phyloP scores from a whole-genome alignment of 2,329 filamentous ascomycete genomes.

The Colletotrichum tamarilloi region DNA sequence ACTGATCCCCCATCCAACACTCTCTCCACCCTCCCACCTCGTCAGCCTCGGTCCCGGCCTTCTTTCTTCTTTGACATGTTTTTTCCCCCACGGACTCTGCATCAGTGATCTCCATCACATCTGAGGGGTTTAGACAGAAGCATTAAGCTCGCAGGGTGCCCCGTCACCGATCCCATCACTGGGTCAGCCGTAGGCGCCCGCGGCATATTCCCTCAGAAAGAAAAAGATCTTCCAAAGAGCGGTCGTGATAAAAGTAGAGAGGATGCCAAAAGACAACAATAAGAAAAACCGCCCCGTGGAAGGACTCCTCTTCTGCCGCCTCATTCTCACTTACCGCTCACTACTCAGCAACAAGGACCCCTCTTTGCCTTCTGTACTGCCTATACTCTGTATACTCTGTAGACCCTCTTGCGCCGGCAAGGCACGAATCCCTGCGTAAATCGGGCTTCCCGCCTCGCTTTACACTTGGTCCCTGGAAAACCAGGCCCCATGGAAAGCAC shows the following conservation, averaged over 20 bases:
- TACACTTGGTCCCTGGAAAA: neutral
- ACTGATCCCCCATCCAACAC: constrained; percentile 1
- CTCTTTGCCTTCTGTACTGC: neutral
- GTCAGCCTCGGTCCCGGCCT: constrained; percentile 16
- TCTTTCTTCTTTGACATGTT: neutral
- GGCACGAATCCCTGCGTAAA: constrained; percentile 30
- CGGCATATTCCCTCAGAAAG: neutral
- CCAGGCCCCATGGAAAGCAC: constrained; percentile 17
- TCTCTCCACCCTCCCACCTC: neutral
- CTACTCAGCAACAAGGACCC: neutral
- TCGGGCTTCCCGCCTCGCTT: constrained; percentile 29
- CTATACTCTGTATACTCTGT: neutral
- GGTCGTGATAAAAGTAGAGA: neutral
- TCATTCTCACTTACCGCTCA: neutral
- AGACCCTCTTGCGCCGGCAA: neutral
- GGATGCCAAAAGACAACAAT: too few relatives aligned
- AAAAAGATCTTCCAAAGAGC: neutral
- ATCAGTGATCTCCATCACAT: neutral
- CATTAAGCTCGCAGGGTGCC: neutral
- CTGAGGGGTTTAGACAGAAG: neutral
- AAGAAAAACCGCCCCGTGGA: too few relatives aligned
- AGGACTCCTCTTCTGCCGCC: neutral
- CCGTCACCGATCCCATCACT: neutral
- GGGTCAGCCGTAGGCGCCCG: neutral
- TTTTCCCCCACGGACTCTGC: neutral